Conservation (phyloP, 345 rosid genomes). For the Bruguiera parviflora region DNA sequence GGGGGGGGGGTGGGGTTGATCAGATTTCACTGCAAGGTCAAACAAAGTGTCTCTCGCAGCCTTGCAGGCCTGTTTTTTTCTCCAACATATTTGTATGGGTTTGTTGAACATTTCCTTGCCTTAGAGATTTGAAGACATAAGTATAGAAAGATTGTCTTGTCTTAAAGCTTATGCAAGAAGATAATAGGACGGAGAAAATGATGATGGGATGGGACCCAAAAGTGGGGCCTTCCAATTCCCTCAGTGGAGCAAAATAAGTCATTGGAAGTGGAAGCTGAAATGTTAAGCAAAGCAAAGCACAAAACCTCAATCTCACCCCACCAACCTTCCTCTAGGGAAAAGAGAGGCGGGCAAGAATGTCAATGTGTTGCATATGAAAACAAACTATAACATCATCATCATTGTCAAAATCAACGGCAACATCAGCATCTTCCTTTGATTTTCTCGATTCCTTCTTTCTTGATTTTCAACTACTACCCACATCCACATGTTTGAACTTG, state of each 20-base stretch:
- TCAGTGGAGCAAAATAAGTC: constrained; percentile 35
- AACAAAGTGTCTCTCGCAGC: too few relatives aligned
- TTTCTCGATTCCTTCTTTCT: not conserved
- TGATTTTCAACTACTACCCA: constrained; percentile 39
- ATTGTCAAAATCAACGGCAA: constrained; percentile 5
- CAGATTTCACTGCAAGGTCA: too few relatives aligned
- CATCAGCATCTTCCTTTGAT: constrained; percentile 14
- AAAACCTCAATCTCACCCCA: constrained; percentile 21
- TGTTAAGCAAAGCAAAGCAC: constrained; percentile 42
- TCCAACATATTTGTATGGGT: not conserved
- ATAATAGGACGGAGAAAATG: constrained; percentile 15
- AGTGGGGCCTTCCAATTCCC: constrained; percentile 36
- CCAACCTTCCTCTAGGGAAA: constrained; percentile 22
- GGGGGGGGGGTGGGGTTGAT: not conserved
- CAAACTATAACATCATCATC: constrained; percentile 19
- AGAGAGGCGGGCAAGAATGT: not conserved
- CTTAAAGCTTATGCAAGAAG: constrained; percentile 8
- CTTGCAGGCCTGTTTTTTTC: not conserved
- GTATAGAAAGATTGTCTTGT: constrained; percentile 3
- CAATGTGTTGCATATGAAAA: constrained; percentile 9
- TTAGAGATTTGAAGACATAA: constrained; percentile 4
- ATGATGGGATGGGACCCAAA: constrained; percentile 13
- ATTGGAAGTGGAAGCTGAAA: constrained; percentile 47
- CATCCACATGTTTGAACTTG: constrained; percentile 33
- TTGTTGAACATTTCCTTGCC: constrained; percentile 19